Evolutionary conservation across 2,329 filamentous ascomycete species (phyloP), one percentile per base, ranked within the genome.

Genomic region (Bipolaris cookei): DNA sequence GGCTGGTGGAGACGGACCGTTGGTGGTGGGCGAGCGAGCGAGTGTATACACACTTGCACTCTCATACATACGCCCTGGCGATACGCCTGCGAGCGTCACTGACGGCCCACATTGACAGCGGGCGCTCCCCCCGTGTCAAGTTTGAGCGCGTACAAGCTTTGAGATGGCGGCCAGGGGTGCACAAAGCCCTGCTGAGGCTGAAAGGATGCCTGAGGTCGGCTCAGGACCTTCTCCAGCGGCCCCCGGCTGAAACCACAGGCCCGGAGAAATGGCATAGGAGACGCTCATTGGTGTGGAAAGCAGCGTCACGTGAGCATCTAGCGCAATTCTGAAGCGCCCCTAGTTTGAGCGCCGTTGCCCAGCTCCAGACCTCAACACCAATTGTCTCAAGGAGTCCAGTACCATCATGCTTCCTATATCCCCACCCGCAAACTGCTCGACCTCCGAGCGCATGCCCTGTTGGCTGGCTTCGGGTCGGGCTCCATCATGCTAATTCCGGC

Each of bases 371-470:
- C 60, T 74, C 71, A 74, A 75, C 73, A 72, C 72, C 70, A 76
- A 72, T 73, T 67, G 73, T 76, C 67, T 76, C 71, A 76, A 74
- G 71, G 71, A 62, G 70, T 51, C 53, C 54, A 34, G 45, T 54
- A 62, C 61, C 54, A 58, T 73, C 65, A 73, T 74, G 69, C 70
- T 50, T 47, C 41, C 53, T 57, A 45, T 55, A 56, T 37, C 38
- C 37, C 60, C 65, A 47, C 56, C 50, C 28, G 46, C 51, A 52
- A 54, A 56, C 38, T 28, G 35, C 41, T 56, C 62, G 49, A 45
- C 39, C 56, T 53, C 48, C 51, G 49, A 56, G 56, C 61, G 57
- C 65, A 59, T 64, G 63, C 59, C 64, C 66, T 67, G 59, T 70
- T 70, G 67, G 65, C 63, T 50, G 52, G 45, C 56, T 59, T 62